A percentile compares a stretch with the other conserved stretches of the same genome.
Evolutionary conservation across 768 basidiomycete species (phyloP).

Genomic region (Tremella yokohamensis): DNA sequence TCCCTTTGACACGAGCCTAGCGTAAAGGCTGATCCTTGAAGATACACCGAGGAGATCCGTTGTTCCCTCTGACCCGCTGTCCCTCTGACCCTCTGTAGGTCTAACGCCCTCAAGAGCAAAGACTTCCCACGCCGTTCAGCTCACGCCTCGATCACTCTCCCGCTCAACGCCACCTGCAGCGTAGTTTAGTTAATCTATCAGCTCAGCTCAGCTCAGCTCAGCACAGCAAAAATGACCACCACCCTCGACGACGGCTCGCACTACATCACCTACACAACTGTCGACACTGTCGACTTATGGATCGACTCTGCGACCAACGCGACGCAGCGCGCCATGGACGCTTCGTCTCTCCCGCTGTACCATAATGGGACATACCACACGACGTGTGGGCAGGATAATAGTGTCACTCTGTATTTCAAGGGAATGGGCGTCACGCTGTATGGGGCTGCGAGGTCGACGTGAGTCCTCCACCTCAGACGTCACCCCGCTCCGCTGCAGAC

Average conservation of each 20-base stretch:
- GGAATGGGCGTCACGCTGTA: not conserved
- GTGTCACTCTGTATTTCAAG: not conserved
- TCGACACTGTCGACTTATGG: not conserved
- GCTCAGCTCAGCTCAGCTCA: not conserved
- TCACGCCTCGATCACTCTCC: not conserved
- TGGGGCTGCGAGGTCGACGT: not conserved
- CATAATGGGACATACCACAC: conserved; percentile 1
- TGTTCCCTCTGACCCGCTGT: not conserved
- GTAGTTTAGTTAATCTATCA: not conserved
- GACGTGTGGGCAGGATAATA: not conserved
- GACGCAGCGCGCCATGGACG: not conserved
- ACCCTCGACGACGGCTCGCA: not conserved
- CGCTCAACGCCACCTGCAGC: not conserved
- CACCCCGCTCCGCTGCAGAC: not conserved
- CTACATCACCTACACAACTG: not conserved
- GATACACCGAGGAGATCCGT: not conserved
- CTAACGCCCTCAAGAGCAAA: not conserved
- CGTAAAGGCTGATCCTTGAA: too few species aligned
- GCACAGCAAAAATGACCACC: conserved; percentile 2
- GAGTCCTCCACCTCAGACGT: not conserved
- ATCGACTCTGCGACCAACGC: not conserved
- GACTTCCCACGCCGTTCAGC: not conserved
- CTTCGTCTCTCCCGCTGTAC: not conserved
- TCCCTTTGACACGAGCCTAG: too few species aligned
- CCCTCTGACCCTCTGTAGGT: not conserved